Conservation (phyloP, 805 yeast species). For the Zygoascus flipseniorum region DNA sequence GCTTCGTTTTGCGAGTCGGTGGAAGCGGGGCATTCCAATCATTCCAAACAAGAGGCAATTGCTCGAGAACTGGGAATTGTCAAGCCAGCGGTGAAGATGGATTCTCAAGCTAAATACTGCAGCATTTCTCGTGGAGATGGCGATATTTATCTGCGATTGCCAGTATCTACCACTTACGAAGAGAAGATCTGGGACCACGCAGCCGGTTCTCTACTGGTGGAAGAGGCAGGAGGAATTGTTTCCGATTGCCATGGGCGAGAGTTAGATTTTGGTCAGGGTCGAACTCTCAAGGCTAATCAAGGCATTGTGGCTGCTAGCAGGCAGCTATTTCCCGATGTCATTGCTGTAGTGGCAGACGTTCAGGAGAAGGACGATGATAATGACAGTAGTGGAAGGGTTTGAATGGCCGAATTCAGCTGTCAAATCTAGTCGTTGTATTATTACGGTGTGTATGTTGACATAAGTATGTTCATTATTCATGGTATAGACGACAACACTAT, state of each 20-base stretch:
- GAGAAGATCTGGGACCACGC: conserved; percentile 99
- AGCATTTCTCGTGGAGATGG: conserved; percentile 85
- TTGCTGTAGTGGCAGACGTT: conserved; percentile 21
- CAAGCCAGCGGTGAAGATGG: conserved; percentile 59
- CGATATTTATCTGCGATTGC: conserved; percentile 83
- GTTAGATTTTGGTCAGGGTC: conserved; percentile 79
- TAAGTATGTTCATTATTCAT: too few species aligned
- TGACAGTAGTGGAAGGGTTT: neutral
- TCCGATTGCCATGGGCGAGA: conserved; percentile 71
- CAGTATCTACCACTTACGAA: conserved; percentile 62
- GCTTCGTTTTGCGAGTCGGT: conserved; percentile 85
- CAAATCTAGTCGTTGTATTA: too few species aligned
- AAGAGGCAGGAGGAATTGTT: conserved; percentile 88
- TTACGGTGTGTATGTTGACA: too few species aligned
- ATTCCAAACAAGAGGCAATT: conserved; percentile 71
- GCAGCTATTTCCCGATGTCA: conserved; percentile 41
- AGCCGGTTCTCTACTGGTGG: conserved; percentile 79
- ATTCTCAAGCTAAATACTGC: conserved; percentile 95
- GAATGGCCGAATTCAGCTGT: neutral
- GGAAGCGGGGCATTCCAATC: conserved; percentile 91
- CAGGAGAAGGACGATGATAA: neutral
- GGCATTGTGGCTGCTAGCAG: conserved; percentile 85
- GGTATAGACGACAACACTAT: too few species aligned
- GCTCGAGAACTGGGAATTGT: conserved; percentile 57
- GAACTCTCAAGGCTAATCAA: conserved; percentile 60